Base-by-base conservation (phyloP, 2,329 filamentous ascomycete species). In the Aspergillus floridensis region DNA sequence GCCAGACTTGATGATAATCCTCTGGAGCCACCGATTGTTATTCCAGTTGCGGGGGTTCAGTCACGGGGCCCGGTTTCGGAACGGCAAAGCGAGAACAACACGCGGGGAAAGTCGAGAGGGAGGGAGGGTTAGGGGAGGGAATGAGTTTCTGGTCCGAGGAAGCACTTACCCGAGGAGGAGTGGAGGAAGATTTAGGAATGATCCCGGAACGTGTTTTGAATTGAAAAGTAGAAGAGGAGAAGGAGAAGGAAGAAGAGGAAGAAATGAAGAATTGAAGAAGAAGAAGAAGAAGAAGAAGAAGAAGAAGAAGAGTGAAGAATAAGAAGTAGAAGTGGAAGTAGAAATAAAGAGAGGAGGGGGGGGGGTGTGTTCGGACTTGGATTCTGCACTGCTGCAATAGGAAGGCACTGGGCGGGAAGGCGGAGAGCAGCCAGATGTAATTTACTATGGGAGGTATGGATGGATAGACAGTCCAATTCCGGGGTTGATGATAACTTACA, bases 21-120 rank as follows among this genome's bases (percentile, higher is more conserved):
- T n/a, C n/a, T n/a, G n/a, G n/a, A n/a, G n/a, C n/a, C n/a, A n/a
- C n/a, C n/a, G n/a, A n/a, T n/a, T n/a, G n/a, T n/a, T n/a, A n/a
- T n/a, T n/a, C n/a, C n/a, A n/a, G n/a, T n/a, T n/a, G n/a, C n/a
- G n/a, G n/a, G n/a, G n/a, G n/a, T n/a, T n/a, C n/a, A n/a, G n/a
- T n/a, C n/a, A n/a, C n/a, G n/a, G n/a, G 53, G 60, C 64, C 65
- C 64, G 63, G 64, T 66, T 62, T 65, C 65, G 63, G 64, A 65
- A 63, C 63, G 63, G 65, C 54, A 58, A 58, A 22, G 52, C 22
- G 56, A 58, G 63, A 35, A 35, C 38, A 44, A 44, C 38, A 44
- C 14, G 38, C 38, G 38, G 38, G 38, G 38, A 32, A 32, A 31
- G 26, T 12, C 32, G 32, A 35, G 32, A 35, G 32, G 14, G 32